A percentile compares a stretch with the other conserved stretches of the same genome.
phyloP scores from a whole-genome alignment of 2,329 filamentous ascomycete genomes.

The Verticillium nubilum region DNA sequence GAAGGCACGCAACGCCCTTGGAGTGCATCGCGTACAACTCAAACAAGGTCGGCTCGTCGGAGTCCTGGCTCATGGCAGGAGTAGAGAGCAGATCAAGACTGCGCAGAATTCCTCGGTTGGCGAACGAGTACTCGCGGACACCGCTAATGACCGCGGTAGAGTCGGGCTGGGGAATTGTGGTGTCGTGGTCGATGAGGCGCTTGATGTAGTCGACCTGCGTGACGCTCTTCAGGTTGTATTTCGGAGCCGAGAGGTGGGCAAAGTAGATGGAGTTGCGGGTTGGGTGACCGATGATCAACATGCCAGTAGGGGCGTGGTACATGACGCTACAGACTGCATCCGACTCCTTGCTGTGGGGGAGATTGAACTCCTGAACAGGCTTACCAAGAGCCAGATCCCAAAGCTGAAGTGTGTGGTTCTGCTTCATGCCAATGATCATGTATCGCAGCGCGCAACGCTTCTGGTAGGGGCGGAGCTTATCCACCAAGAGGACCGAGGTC shows the following conservation, averaged over 20 bases:
- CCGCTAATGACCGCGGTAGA: conserved; percentile 97
- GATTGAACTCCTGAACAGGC: conserved; percentile 93
- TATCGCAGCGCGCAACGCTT: conserved; percentile 89
- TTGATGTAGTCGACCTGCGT: conserved; percentile 86
- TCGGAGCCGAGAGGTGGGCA: conserved; percentile 87
- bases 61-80: conserved; percentile 56
- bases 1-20: conserved; percentile 86
- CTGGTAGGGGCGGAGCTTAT: conserved; percentile 90
- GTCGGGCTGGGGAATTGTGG: conserved; percentile 75
- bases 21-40: conserved; percentile 98
- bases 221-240: conserved; percentile 78
- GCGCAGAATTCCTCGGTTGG: conserved; percentile 77
- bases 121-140: conserved; percentile 90
- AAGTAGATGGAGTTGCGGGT: conserved; percentile 98
- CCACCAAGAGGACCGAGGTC: conserved; percentile 90
- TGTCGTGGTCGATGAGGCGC: conserved; percentile 67
- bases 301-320: conserved; percentile 87
- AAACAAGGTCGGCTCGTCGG: conserved; percentile 72
- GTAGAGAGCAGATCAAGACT: conserved; percentile 83
- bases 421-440: conserved; percentile 96
- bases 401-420: conserved; percentile 96
- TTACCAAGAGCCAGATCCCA: conserved; percentile 97
- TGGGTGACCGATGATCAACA: conserved; percentile 91
- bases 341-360: conserved; percentile 92
- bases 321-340: conserved; percentile 97